Conservation (phyloP, 2,329 filamentous ascomycete species). For the Pseudopyrenochaeta lycopersici region DNA sequence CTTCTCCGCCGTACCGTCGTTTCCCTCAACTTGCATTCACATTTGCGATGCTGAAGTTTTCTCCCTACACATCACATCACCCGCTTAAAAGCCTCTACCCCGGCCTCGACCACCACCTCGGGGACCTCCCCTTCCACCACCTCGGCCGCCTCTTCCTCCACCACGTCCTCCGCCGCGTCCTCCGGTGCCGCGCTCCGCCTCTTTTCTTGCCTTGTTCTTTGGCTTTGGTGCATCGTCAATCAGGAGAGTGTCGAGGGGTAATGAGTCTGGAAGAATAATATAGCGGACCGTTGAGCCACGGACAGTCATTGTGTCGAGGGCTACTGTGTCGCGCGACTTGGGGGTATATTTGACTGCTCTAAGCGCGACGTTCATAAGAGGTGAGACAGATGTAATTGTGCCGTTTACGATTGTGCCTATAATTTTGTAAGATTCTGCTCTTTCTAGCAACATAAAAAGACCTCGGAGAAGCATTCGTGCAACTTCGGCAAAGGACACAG, state of each 20-base stretch:
- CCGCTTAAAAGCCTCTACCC: slow-evolving; percentile 45
- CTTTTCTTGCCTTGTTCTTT: slow-evolving; percentile 99
- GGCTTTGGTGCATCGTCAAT: slow-evolving; percentile 98
- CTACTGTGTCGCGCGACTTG: slow-evolving; percentile 84
- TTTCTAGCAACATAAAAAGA: not conserved
- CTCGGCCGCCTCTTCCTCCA: slow-evolving; percentile 47
- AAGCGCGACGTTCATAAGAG: slow-evolving; percentile 97
- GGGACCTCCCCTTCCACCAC: slow-evolving; percentile 51
- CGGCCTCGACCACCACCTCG: slow-evolving; percentile 54
- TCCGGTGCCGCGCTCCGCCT: slow-evolving; percentile 66
- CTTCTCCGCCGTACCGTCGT: not conserved
- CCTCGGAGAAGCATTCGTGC: slow-evolving; percentile 5
- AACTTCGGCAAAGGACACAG: not conserved
- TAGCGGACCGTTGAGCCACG: slow-evolving; percentile 96
- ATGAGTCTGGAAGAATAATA: slow-evolving; percentile 93
- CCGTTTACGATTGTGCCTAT: slow-evolving; percentile 93
- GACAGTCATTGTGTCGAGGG: slow-evolving; percentile 95
- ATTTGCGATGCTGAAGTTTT: slow-evolving; percentile 2
- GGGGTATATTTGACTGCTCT: slow-evolving; percentile 97
- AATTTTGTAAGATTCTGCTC: slow-evolving; percentile 1
- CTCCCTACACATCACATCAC: slow-evolving; percentile 2
- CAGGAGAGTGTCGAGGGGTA: slow-evolving; percentile 92
- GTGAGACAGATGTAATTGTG: slow-evolving; percentile 95
- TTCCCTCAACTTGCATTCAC: slow-evolving; percentile 3
- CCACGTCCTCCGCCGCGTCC: slow-evolving; percentile 59